Conservation (phyloP, 2,329 filamentous ascomycete species). For the Xylariaceae sp. region DNA sequence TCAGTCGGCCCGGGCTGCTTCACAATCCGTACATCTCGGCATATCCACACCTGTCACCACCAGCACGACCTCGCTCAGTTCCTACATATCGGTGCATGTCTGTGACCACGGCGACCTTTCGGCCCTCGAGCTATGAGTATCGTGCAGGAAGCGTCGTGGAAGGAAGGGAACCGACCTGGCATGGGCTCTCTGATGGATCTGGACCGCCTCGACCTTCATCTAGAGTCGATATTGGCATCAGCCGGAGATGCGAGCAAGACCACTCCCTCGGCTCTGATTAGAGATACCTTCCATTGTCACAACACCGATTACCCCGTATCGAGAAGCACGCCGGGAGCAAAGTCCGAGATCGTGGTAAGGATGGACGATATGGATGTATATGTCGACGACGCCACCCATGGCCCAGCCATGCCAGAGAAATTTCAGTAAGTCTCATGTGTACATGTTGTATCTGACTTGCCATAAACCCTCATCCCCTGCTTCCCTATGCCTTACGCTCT, state of each 20-base stretch:
- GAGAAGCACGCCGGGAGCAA: conserved; percentile 18
- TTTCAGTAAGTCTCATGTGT: conserved; percentile 18
- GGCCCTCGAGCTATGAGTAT: conserved; percentile 23
- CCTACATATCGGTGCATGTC: conserved; percentile 22
- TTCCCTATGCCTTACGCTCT: too few species aligned
- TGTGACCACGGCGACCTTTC: conserved; percentile 13
- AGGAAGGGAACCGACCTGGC: conserved; percentile 18
- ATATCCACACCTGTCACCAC: conserved; percentile 18
- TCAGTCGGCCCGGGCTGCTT: conserved; percentile 13
- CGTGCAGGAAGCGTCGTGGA: conserved; percentile 17
- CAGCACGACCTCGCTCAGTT: conserved; percentile 19
- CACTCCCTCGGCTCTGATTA: conserved; percentile 15
- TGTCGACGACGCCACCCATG: conserved; percentile 11
- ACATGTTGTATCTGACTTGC: conserved; percentile 10
- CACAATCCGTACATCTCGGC: conserved; percentile 8
- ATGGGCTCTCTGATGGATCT: conserved; percentile 18
- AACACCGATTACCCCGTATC: conserved; percentile 12
- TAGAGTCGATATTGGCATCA: conserved; percentile 19
- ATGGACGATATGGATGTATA: conserved; percentile 22
- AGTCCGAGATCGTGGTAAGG: conserved; percentile 24
- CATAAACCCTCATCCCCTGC: neutral
- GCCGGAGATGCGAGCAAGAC: conserved; percentile 14
- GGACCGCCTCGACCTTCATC: conserved; percentile 20
- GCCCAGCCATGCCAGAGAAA: conserved; percentile 10
- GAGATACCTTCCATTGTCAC: conserved; percentile 15